Evolutionary conservation across 306 rosid genomes (phyloP), one percentile per base, ranked within the genome.

Genomic region (Pyrus communis): DNA sequence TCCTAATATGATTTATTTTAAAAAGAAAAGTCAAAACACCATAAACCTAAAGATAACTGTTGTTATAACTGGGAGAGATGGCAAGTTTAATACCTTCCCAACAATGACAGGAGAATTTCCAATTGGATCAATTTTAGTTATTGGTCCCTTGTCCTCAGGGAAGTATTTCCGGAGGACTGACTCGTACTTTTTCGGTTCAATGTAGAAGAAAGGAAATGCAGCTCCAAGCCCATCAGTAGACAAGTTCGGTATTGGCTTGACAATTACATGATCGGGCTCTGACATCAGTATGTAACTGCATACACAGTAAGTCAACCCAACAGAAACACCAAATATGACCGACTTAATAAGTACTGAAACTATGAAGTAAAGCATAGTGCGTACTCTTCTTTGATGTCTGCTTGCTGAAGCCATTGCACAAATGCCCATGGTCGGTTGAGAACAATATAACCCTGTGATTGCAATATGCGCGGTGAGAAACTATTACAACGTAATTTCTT

Each of bases 351-450:
- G 78, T 23, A 51, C 55, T 42, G 54, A 77, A 78, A 76, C 64
- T 78, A 46, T 19, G 70, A 40, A 61, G 78, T 10, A n/a, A 58
- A 69, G 82, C 45, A 66, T 77, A 40, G 8, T 9, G 51, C 95
- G 4, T 90, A 96, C 98, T 96, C 99, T 91, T 96, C 99, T 87
- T 91, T 86, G 62, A 96, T 96, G 83, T 96, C 87, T 42, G 98
- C 97, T 77, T 89, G 78, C 80, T 78, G 83, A 84, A 96, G 99
- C 99, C 99, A 96, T 70, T 96, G 99, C 60, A 96, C 99, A 91
- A 96, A 96, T 45, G 99, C 99, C 99, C 99, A 92, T 28, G 99
- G 99, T 80, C 99, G 89, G 81, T 96, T 96, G 82, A 96, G 97
- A 74, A 96, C 99, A 79, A 96, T 93, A 86, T 96, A 96, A 52